Evolutionary conservation across 78 protist genomes (phyloP).

Genomic region (Tieghemostelium lacteum): DNA sequence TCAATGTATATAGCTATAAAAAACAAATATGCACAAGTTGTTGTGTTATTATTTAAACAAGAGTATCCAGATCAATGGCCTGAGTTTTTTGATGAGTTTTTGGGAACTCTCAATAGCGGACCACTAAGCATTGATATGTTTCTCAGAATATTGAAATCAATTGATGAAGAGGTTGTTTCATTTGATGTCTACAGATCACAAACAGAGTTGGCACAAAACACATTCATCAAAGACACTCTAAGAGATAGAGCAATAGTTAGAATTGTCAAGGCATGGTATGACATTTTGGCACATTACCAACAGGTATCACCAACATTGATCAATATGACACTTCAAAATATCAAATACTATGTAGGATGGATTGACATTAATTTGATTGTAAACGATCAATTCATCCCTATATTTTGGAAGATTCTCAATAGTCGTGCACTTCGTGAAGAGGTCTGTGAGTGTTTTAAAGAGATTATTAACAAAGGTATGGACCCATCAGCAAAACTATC

Average conservation of each 20-base stretch:
- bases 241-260: slow-evolving; percentile 60
- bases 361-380: slow-evolving; percentile 77
- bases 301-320: slow-evolving; percentile 19
- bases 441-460: slow-evolving; percentile 56
- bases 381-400: slow-evolving; percentile 68
- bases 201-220: slow-evolving; percentile 75
- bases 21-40: slow-evolving; percentile 76
- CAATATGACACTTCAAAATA: slow-evolving; percentile 70
- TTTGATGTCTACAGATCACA: slow-evolving; percentile 53
- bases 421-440: slow-evolving; percentile 45
- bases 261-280: slow-evolving; percentile 79
- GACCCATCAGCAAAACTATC: slow-evolving; percentile 50
- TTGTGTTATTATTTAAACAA: slow-evolving; percentile 75
- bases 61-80: slow-evolving; percentile 79
- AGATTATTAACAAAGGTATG: slow-evolving; percentile 80
- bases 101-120: slow-evolving; percentile 6
- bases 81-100: slow-evolving; percentile 53
- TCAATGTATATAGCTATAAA: slow-evolving; percentile 33
- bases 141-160: slow-evolving; percentile 61
- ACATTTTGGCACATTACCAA: slow-evolving; percentile 41
- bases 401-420: slow-evolving; percentile 58
- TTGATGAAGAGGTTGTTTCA: slow-evolving; percentile 77
- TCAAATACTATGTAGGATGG: slow-evolving; percentile 80
- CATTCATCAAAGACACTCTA: slow-evolving; percentile 77
- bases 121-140: slow-evolving; percentile 62